Percentiles rank a stretch among this genome's conserved stretches.
Conservation (phyloP, 2,329 filamentous ascomycete genomes). For the Fusarium paranaense region DNA sequence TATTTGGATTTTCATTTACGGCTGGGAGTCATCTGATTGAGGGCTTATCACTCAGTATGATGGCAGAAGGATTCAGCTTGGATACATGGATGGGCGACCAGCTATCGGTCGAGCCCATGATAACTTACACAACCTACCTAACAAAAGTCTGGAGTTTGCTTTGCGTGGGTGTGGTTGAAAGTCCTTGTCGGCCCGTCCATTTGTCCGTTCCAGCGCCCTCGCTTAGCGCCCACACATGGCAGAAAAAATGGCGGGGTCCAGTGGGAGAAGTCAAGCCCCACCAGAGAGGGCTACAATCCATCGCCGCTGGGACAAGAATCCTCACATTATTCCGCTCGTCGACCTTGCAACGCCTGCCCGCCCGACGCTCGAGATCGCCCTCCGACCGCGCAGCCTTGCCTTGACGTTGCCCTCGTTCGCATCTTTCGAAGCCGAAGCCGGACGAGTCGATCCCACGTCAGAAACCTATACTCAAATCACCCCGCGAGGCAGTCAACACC, state of each 20-base stretch:
- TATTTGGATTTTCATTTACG: not conserved
- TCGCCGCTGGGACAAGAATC: conserved; percentile 32
- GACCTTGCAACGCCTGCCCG: conserved; percentile 41
- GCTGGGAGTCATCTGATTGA: not conserved
- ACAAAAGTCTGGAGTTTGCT: conserved; percentile 25
- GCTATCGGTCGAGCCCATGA: conserved; percentile 1
- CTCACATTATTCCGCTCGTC: conserved; percentile 47
- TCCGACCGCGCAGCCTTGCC: conserved; percentile 18
- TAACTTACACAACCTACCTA: conserved; percentile 18
- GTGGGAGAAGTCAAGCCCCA: conserved; percentile 44
- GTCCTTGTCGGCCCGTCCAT: not conserved
- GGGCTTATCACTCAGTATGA: not conserved
- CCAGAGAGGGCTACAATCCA: conserved; percentile 51
- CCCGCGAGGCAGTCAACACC: conserved; percentile 30
- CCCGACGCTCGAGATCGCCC: conserved; percentile 41
- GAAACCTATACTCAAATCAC: conserved; percentile 33
- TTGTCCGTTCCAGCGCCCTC: conserved; percentile 52
- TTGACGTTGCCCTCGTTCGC: conserved; percentile 18
- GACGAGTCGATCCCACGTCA: conserved; percentile 28
- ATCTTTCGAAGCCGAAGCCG: conserved; percentile 35
- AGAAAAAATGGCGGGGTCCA: conserved; percentile 56
- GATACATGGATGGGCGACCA: not conserved
- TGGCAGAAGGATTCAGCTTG: not conserved
- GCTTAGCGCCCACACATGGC: conserved; percentile 57
- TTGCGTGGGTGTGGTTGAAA: not conserved